Base-by-base conservation (phyloP, 768 basidiomycete species). In the Coprinopsis strossmayeri region DNA sequence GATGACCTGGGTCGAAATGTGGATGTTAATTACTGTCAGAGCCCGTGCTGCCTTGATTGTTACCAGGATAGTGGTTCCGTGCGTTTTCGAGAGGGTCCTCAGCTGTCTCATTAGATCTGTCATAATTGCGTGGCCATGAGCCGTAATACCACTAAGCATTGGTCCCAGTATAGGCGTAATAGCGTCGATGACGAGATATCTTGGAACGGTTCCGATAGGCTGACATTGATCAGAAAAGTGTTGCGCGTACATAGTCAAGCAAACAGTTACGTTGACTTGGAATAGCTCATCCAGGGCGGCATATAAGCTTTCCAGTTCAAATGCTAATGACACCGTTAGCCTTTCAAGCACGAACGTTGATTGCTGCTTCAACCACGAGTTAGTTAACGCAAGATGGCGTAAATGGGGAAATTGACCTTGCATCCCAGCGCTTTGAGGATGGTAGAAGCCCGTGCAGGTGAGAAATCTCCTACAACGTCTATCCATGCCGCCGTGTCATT, bases 71-170 rank as follows among this genome's bases (percentile, higher is more conserved):
- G 77, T 67, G 37, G 79, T 56, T 2, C 64, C 64, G 42, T 67
- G 68, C 4, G 57, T 61, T 39, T 71, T 73, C 4, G 82, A 71
- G 26, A 81, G 61, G 1, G 59, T 55, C 41, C 79, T 76, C 21
- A 89, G 69, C 45, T 80, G 73, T 1, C 73, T 76, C 81, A 89
- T 87, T 48, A 89, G 78, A 2, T 74, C 72, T 0, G 74, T 75
- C 85, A 89, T 88, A 15, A 76, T 65, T 0, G 85, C 81, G 59
- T 91, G 87, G 3, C 88, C 87, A 65, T 87, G 79, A 2, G 84
- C 76, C 3, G 87, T 82, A 2, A 78, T 69, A 0, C 76, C 78
- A 55, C 77, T 85, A 18, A 90, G 69, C 37, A 76, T 65, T 1
- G 84, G 81, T 7, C 77, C 74, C 11, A 90, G 59, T 21, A 90